Evolutionary conservation across 2,329 filamentous ascomycete species (phyloP).

Genomic region (Rhynchosporium agropyri): DNA sequence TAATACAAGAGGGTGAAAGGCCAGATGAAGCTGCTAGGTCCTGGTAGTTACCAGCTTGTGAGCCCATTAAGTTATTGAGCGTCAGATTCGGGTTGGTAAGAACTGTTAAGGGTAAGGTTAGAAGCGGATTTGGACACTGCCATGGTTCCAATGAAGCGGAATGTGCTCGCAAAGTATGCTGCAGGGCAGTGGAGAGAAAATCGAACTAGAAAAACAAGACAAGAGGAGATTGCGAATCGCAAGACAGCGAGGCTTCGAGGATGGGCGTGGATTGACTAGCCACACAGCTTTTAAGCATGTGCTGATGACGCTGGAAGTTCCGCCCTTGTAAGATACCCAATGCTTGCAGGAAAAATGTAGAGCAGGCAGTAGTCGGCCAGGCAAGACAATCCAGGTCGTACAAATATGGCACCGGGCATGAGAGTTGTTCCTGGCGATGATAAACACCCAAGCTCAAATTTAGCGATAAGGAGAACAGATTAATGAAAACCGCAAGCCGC

Average conservation of each 20-base stretch:
- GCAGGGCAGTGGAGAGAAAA: background rate
- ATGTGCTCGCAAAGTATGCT: constrained; percentile 3
- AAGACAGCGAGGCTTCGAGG: background rate
- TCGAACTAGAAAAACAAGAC: background rate
- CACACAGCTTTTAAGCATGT: constrained; percentile 18
- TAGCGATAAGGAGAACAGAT: constrained; percentile 6
- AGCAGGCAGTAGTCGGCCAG: background rate
- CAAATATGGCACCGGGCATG: constrained; percentile 14
- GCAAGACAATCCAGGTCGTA: constrained; percentile 14
- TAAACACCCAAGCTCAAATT: background rate
- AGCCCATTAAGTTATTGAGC: constrained; percentile 43
- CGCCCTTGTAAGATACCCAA: constrained; percentile 3
- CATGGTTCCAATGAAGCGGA: background rate
- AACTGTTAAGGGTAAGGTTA: constrained; percentile 22
- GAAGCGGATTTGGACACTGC: constrained; percentile 14
- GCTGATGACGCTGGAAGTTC: constrained; percentile 14
- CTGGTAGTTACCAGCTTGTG: constrained; percentile 43
- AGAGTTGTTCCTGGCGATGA: too few species aligned
- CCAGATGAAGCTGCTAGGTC: constrained; percentile 41
- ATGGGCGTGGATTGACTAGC: constrained; percentile 16
- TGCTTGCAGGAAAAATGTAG: constrained; percentile 9
- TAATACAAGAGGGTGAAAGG: constrained; percentile 40
- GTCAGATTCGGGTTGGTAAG: constrained; percentile 22
- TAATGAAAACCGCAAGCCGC: constrained; percentile 18
- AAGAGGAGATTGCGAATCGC: constrained; percentile 23